Base-by-base conservation (phyloP, 768 basidiomycete genomes). In the Boletus patriciae region DNA sequence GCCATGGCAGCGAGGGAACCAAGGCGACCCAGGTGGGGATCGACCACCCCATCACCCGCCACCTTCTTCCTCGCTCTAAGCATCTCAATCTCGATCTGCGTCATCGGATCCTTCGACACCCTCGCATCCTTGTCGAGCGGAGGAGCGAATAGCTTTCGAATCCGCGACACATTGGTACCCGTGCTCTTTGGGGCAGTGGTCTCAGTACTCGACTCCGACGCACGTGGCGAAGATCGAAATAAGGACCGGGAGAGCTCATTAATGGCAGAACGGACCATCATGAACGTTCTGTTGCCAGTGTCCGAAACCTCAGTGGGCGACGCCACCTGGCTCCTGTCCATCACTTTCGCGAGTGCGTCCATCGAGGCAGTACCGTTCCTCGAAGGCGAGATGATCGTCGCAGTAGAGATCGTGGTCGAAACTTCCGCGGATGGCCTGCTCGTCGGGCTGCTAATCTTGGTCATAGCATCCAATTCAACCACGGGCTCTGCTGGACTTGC, bases 81-180 rank as follows among this genome's bases (percentile, higher is more conserved):
- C 16, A 61, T 40, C 42, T 61, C 49, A 15, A 66, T 54, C 43
- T 56, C 58, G 1, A 50, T 55, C 19, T 52, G 54, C 9, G 52
- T 57, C 21, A 16, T 19, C 1, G 41, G 23, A 34, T 59, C 52
- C 33, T 7, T 57, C 15, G 46, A 50, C 3, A 7, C 40, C 21
- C 53, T 53, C 13, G 11, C n/a, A 1, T 37, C 31, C 31, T 49
- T 29, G 16, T 53, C 55, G 13, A 58, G 60, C 19, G 50, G n/a
- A 4, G 66, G 52, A 3, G 48, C 18, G 23, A 56, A 60, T 18
- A 53, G 0, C 23, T 46, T 54, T 1, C 49, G 55, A 18, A 59
- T 38, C 18, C 25, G 53, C 2, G 51, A 46, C n/a, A 16, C 31
- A 9, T 46, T n/a, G 5, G 34, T 41, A 1, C 49, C 33, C 7